Conservation (phyloP, 1,284 basidiomycete species). For the Hortiboletus rubellus region DNA sequence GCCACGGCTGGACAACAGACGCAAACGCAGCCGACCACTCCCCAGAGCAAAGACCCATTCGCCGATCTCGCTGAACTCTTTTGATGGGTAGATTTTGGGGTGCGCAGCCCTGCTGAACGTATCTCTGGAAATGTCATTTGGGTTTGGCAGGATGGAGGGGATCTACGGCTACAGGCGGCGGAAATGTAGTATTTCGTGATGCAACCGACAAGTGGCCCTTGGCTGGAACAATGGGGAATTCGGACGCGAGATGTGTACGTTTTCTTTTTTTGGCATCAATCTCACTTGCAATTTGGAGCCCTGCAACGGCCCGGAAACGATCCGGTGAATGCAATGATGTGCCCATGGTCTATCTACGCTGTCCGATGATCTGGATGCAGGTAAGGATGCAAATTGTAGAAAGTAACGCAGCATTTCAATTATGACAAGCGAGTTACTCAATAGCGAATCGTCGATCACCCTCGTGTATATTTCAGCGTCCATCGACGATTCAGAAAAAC, state of each 20-base stretch:
- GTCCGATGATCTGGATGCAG: no score
- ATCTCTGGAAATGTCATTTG: no score
- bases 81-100: conserved; percentile 35
- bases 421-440: not conserved
- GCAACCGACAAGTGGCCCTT: no score
- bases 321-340: not conserved
- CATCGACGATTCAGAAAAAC: not conserved
- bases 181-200: conserved; percentile 1
- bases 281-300: conserved; percentile 2
- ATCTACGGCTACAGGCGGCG: not conserved
- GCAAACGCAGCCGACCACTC: conserved; percentile 12
- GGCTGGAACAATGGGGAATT: no score
- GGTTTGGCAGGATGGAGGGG: not conserved
- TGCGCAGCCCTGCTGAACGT: not conserved
- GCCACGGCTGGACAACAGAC: conserved; percentile 18
- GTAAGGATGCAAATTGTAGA: not conserved
- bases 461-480: not conserved
- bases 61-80: conserved; percentile 77
- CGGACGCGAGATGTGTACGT: conserved; percentile 7
- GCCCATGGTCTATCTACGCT: no score
- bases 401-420: not conserved
- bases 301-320: not conserved
- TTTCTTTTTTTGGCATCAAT: conserved; percentile 11
- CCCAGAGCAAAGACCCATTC: conserved; percentile 73
- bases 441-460: not conserved